A percentile compares a stretch with the other conserved stretches of the same genome.
These are phyloP conservation scores for Ceriops tagal DNA, from an alignment of 345 rosid genomes.

Conservation along the genomic window DNA sequence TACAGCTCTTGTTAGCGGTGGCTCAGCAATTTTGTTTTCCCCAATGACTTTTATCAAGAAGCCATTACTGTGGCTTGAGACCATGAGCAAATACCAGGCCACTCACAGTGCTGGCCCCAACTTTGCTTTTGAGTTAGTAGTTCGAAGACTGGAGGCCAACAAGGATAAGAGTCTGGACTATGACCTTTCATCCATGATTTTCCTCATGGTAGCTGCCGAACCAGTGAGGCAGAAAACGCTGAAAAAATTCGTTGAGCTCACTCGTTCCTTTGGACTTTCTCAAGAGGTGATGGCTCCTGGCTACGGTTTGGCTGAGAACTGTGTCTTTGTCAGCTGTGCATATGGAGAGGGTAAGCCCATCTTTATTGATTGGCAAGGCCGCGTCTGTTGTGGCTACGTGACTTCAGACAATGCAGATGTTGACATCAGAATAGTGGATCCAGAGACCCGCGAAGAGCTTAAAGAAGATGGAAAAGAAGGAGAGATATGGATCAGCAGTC, in stretches of 20 bases:
- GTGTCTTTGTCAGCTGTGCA: slow-evolving; percentile 71
- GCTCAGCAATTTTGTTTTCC: slow-evolving; percentile 53
- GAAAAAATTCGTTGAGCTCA: slow-evolving; percentile 51
- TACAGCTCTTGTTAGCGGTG: slow-evolving; percentile 62
- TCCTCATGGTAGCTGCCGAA: slow-evolving; percentile 72
- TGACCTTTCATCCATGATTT: slow-evolving; percentile 63
- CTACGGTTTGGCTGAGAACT: slow-evolving; percentile 70
- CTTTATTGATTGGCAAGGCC: slow-evolving; percentile 61
- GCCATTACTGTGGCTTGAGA: slow-evolving; percentile 63
- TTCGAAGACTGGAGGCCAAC: slow-evolving; percentile 51
- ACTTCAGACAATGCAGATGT: slow-evolving; percentile 37
- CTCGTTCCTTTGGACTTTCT: slow-evolving; percentile 50
- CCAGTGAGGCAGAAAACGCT: slow-evolving; percentile 60
- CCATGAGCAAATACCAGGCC: slow-evolving; percentile 46
- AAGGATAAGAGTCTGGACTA: slow-evolving; percentile 33
- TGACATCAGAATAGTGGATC: slow-evolving; percentile 50
- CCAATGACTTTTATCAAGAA: slow-evolving; percentile 57
- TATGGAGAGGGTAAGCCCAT: slow-evolving; percentile 56
- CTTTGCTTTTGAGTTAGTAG: slow-evolving; percentile 56
- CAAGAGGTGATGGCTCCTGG: slow-evolving; percentile 75
- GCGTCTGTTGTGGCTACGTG: slow-evolving; percentile 61
- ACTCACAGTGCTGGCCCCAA: slow-evolving; percentile 75
- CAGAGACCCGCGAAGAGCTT: slow-evolving; percentile 41
- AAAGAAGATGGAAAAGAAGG: slow-evolving; percentile 52
- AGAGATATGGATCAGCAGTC: slow-evolving; percentile 66